A percentile compares a stretch with the other conserved stretches of the same genome.
Evolutionary conservation across 495 filamentous ascomycete genomes (phyloP).

Genomic region (Amniculicola lignicola): DNA sequence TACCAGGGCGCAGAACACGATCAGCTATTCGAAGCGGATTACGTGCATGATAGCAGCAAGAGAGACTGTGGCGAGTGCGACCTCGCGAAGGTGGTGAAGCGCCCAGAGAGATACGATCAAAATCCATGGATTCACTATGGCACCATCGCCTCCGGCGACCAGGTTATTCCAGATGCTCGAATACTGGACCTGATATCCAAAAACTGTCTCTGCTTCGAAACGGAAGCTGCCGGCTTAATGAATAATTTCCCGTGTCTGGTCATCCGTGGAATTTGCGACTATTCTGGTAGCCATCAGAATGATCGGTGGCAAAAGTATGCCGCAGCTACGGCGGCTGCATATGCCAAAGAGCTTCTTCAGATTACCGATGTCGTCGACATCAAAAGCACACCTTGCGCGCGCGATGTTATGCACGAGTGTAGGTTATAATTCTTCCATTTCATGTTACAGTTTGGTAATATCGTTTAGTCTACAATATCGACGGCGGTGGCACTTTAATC

Average conservation of each 20-base stretch:
- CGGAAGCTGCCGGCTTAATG: slow-evolving; percentile 26
- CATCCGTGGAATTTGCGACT: slow-evolving; percentile 32
- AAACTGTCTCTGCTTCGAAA: slow-evolving; percentile 10
- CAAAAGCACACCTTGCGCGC: neutral
- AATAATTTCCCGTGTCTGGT: slow-evolving; percentile 19
- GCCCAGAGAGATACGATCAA: too few relatives aligned
- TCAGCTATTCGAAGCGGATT: too few relatives aligned
- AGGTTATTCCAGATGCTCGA: slow-evolving; percentile 14
- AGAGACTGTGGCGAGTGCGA: too few relatives aligned
- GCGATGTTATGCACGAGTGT: too few relatives aligned
- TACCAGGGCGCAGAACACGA: too few relatives aligned
- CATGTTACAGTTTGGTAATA: too few relatives aligned
- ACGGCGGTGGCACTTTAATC: too few relatives aligned
- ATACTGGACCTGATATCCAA: slow-evolving; percentile 1
- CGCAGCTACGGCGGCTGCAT: slow-evolving; percentile 25
- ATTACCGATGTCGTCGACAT: neutral
- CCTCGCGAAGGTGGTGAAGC: too few relatives aligned
- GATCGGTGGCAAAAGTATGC: slow-evolving; percentile 29
- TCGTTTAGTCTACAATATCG: too few relatives aligned
- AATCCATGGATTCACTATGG: slow-evolving; percentile 20
- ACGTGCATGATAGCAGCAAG: too few relatives aligned
- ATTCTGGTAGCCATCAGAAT: slow-evolving; percentile 31
- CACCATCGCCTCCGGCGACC: slow-evolving; percentile 22
- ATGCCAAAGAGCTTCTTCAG: slow-evolving; percentile 7
- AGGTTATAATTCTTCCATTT: too few relatives aligned